Conservation (phyloP, 1,139 yeast species). For the Taiozyma onychis region DNA sequence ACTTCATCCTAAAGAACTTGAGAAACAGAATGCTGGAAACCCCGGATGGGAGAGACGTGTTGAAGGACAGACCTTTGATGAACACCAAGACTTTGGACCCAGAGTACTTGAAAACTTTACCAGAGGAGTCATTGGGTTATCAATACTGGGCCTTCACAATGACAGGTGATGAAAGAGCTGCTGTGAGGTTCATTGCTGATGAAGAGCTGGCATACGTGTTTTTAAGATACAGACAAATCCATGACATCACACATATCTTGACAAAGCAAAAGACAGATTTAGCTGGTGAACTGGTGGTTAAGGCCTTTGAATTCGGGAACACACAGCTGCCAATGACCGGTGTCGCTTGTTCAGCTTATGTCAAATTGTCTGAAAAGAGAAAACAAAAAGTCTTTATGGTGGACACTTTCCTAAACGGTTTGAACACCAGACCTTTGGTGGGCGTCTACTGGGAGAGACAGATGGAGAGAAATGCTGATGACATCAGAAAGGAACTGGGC, state of each 20-base stretch:
- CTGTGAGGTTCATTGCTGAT: constrained; percentile 81
- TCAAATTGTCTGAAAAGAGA: constrained; percentile 52
- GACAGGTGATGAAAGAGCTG: constrained; percentile 88
- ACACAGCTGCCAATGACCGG: constrained; percentile 97
- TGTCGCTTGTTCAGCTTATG: constrained; percentile 79
- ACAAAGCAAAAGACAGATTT: constrained; percentile 86
- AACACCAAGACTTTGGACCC: constrained; percentile 67
- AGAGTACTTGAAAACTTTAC: constrained; percentile 52
- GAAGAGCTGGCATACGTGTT: constrained; percentile 88
- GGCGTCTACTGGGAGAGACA: constrained; percentile 93
- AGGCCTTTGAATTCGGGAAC: constrained; percentile 88
- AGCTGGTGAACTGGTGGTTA: constrained; percentile 94
- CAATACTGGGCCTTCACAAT: constrained; percentile 83
- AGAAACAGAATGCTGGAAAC: constrained; percentile 73
- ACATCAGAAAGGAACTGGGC: constrained; percentile 57
- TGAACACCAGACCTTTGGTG: constrained; percentile 68
- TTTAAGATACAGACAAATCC: constrained; percentile 93
- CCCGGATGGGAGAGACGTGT: constrained; percentile 68
- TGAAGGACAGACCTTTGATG: constrained; percentile 78
- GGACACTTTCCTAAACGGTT: constrained; percentile 70
- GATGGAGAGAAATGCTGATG: constrained; percentile 66
- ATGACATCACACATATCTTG: constrained; percentile 91
- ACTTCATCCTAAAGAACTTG: constrained; percentile 54
- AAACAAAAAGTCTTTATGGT: constrained; percentile 41
- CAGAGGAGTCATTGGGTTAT: constrained; percentile 71